Evolutionary conservation across 2,329 filamentous ascomycete genomes (phyloP).

Genomic region (Cytospora schulzeri): DNA sequence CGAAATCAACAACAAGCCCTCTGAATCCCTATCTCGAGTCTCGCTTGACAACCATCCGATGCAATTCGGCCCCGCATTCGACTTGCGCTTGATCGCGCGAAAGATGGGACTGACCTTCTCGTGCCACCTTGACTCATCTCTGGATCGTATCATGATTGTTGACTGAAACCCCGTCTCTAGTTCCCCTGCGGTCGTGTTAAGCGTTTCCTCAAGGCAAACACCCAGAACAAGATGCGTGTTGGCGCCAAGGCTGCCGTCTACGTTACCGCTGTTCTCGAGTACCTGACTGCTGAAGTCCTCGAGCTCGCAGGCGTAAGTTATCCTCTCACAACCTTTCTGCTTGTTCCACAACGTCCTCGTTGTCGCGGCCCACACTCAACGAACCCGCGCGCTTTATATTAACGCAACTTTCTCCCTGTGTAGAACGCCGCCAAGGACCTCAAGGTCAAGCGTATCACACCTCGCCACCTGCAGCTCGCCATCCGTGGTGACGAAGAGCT

Average conservation of each 20-base stretch:
- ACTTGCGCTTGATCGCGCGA: conserved; percentile 20
- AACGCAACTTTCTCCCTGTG: conserved; percentile 13
- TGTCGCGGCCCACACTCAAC: conserved; percentile 4
- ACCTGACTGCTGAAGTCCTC: conserved; percentile 95
- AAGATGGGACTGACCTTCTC: conserved; percentile 8
- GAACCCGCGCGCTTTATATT: background rate
- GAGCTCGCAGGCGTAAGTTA: conserved; percentile 84
- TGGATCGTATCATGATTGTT: conserved; percentile 7
- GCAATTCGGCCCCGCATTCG: conserved; percentile 14
- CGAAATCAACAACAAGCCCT: background rate
- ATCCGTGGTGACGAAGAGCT: conserved; percentile 98
- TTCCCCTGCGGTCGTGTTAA: conserved; percentile 99
- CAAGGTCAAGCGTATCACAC: conserved; percentile 99
- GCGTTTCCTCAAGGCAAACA: conserved; percentile 99
- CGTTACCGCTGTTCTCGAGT: conserved; percentile 96
- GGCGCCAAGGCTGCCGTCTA: conserved; percentile 98
- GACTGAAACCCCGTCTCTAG: conserved; percentile 50
- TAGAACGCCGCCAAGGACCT: conserved; percentile 98
- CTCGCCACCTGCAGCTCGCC: conserved; percentile 94
- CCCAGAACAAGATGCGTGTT: conserved; percentile 99
- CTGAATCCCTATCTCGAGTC: background rate
- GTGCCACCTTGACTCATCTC: conserved; percentile 7
- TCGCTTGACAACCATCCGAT: conserved; percentile 1
- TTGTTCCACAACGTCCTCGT: conserved; percentile 3
- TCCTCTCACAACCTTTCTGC: conserved; percentile 13